Evolutionary conservation across 2,329 filamentous ascomycete genomes (phyloP), one percentile per base, ranked within the genome.

Genomic region (Cryphonectria naterciae): DNA sequence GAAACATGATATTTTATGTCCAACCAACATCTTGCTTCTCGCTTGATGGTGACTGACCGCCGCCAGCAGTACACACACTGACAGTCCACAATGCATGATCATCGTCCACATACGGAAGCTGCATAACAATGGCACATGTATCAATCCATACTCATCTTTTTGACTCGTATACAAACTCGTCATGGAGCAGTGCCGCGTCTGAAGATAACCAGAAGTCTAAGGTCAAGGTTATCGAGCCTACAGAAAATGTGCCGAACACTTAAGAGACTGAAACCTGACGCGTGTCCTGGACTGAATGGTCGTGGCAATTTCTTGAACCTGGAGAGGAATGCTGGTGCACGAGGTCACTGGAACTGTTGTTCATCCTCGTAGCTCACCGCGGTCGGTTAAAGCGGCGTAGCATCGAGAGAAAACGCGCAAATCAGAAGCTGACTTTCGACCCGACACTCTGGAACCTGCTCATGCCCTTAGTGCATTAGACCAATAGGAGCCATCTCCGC

Each of bases 381-480:
- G 35, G 39, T 64, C 46, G 56, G 49, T 32, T 11, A 37, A 25
- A 19, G 37, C 22, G 39, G 63, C 39, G 46, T 56, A 41, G 69
- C 61, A 68, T 63, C 25, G 28, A 10, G 8, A 52, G 28, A 64
- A 2, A 15, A 32, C 6, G 28, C 39, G 25, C 68, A 60, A 67
- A 67, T 70, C 37, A 61, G 46, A 54, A 67, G 28, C 49, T 32
- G n/a, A 7, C 25, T 19, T 54, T 39, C 43, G 43, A 49, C 58
- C 70, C 70, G 68, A 65, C 58, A 67, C 25, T 63, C n/a, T 52
- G 70, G 70, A 25, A 10, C 64, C 22, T 10, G 11, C 49, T 37
- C 64, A n/a, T 25, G 62, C 62, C 39, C 6, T 5, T 70, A 72
- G 70, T 17, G 25, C 39, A 7, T 19, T 11, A 22, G 69, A 13